These are phyloP conservation scores for Tulasnella sp. DNA, from an alignment of 768 basidiomycete genomes.

Conservation along the genomic window DNA sequence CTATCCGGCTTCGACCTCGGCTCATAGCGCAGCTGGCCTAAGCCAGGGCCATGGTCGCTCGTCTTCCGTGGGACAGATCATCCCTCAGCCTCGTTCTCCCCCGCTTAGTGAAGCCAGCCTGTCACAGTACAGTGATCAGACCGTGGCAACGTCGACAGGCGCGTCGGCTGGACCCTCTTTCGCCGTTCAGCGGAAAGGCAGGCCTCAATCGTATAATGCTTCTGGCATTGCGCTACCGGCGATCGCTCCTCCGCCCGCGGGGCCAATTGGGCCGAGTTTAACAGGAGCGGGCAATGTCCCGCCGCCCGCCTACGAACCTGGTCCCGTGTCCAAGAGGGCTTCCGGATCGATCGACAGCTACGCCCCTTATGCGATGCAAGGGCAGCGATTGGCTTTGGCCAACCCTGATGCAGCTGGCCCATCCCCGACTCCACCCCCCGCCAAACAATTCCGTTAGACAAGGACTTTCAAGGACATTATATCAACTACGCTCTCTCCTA, in stretches of 20 bases:
- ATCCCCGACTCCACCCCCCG: background rate
- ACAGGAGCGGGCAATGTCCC: background rate
- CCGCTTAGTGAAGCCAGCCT: background rate
- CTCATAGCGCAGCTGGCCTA: background rate
- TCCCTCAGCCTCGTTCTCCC: background rate
- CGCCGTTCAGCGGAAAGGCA: background rate
- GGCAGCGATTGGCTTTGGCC: background rate
- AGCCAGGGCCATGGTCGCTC: background rate
- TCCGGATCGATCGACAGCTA: background rate
- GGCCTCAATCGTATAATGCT: constrained; percentile 5
- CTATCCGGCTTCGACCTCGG: background rate
- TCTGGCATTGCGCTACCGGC: background rate
- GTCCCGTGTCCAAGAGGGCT: background rate
- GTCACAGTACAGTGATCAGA: background rate
- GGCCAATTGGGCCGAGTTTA: background rate
- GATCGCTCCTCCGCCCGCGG: background rate
- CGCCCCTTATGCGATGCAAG: background rate
- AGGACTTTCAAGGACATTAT: background rate
- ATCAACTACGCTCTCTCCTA: background rate
- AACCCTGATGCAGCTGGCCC: constrained; percentile 2
- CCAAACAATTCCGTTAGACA: background rate
- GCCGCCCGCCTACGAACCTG: background rate
- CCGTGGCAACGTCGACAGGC: background rate
- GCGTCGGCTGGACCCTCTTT: background rate
- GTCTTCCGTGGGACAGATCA: background rate